These are phyloP conservation scores for Erodium moschatum DNA, from an alignment of 441 rosid species.

Conservation along the genomic window DNA sequence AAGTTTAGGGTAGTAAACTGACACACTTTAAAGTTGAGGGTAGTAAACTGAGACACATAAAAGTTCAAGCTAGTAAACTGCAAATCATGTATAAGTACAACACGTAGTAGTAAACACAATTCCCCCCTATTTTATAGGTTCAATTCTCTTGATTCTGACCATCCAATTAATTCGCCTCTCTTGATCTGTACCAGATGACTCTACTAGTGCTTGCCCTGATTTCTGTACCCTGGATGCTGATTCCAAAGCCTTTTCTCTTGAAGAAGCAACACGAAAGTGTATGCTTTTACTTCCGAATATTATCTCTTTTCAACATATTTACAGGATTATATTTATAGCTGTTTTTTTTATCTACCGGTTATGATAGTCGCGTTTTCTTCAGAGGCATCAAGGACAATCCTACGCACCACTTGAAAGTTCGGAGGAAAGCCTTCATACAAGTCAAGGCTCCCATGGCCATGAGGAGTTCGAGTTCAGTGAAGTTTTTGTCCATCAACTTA, in stretches of 20 bases:
- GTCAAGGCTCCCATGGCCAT: constrained; percentile 49
- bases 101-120: too few species aligned
- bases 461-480: constrained; percentile 93
- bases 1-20: too few species aligned
- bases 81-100: too few species aligned
- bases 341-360: not conserved
- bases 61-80: too few species aligned
- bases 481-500: constrained; percentile 83
- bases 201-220: constrained; percentile 60
- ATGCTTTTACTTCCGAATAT: constrained; percentile 18
- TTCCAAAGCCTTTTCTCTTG: constrained; percentile 92
- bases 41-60: too few species aligned
- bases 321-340: not conserved
- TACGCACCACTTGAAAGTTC: constrained; percentile 41
- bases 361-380: constrained; percentile 15
- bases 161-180: not conserved
- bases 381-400: constrained; percentile 79
- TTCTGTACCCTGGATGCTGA: constrained; percentile 99
- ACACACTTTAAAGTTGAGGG: too few species aligned
- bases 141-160: not conserved
- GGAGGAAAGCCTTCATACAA: constrained; percentile 55
- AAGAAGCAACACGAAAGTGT: constrained; percentile 80
- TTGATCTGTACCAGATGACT: constrained; percentile 40
- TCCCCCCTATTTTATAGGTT: not conserved
- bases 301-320: not conserved